Evolutionary conservation across 2,329 filamentous ascomycete genomes (phyloP).

Genomic region (Sarocladium strictum): DNA sequence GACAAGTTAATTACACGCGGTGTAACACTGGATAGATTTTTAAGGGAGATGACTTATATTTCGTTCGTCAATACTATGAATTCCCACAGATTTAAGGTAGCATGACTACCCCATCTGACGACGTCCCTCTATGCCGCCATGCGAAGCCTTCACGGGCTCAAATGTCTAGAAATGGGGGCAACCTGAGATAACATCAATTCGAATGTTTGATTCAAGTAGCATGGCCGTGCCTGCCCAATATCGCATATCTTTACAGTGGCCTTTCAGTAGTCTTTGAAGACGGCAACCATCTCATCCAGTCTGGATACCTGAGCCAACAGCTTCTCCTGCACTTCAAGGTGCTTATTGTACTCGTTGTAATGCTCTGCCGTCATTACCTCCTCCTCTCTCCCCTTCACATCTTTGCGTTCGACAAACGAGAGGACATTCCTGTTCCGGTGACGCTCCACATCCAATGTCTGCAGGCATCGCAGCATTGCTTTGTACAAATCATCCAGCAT

Average conservation of each 20-base stretch:
- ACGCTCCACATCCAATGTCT: constrained; percentile 73
- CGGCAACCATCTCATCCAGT: constrained; percentile 77
- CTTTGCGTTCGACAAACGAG: constrained; percentile 74
- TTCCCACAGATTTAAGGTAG: no score
- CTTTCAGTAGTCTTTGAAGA: constrained; percentile 69
- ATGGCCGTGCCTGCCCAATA: constrained; percentile 3
- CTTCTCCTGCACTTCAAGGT: constrained; percentile 62
- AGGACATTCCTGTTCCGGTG: constrained; percentile 66
- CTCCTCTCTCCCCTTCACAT: constrained; percentile 79
- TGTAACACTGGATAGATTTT: no score
- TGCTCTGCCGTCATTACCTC: constrained; percentile 72
- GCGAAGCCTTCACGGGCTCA: no score
- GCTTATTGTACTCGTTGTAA: constrained; percentile 53
- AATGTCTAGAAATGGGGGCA: neutral
- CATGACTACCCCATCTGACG: neutral
- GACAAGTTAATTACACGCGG: no score
- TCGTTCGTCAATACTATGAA: no score
- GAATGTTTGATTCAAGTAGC: neutral
- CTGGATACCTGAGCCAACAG: constrained; percentile 73
- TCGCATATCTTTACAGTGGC: neutral
- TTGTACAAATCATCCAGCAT: constrained; percentile 83
- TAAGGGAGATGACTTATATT: no score
- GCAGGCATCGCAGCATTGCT: constrained; percentile 77
- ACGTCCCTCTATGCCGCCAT: no score
- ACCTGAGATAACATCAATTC: neutral